Conservation (phyloP, 306 rosid genomes). For the Potentilla sterilis region DNA sequence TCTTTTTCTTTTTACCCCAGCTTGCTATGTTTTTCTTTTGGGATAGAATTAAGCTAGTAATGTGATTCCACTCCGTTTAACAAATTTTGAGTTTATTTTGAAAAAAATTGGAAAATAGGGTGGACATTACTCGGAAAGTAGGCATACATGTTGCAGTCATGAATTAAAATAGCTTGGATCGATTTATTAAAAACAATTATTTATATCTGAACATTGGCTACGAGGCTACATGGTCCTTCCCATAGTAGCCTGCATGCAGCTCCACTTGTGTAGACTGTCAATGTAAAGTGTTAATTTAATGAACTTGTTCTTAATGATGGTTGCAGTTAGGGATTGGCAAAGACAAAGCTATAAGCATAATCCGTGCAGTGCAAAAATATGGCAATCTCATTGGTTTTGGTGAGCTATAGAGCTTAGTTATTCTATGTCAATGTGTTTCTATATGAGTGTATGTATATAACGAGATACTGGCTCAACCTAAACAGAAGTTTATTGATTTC, state of each 20-base stretch:
- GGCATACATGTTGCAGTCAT: background rate
- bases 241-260: too few relatives aligned
- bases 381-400: constrained; percentile 69
- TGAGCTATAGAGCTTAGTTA: constrained; percentile 28
- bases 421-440: background rate
- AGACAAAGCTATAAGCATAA: constrained; percentile 52
- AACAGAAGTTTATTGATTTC: background rate
- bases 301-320: constrained; percentile 17
- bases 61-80: background rate
- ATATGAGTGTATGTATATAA: background rate
- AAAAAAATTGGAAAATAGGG: background rate
- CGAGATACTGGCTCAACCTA: background rate
- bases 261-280: background rate
- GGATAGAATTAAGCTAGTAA: background rate
- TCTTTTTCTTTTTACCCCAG: background rate
- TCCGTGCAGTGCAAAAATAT: constrained; percentile 49
- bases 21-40: background rate
- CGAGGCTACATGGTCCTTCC: too few relatives aligned
- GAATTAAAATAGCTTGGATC: background rate
- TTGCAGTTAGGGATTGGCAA: constrained; percentile 59
- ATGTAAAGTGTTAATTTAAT: background rate
- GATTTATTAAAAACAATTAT: background rate
- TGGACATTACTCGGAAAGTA: background rate
- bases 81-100: background rate
- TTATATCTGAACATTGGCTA: background rate